A percentile compares a stretch with the other conserved stretches of the same genome.
Evolutionary conservation across 176 grass and related monocot genomes (phyloP).

Genomic region (Cocos nucifera): DNA sequence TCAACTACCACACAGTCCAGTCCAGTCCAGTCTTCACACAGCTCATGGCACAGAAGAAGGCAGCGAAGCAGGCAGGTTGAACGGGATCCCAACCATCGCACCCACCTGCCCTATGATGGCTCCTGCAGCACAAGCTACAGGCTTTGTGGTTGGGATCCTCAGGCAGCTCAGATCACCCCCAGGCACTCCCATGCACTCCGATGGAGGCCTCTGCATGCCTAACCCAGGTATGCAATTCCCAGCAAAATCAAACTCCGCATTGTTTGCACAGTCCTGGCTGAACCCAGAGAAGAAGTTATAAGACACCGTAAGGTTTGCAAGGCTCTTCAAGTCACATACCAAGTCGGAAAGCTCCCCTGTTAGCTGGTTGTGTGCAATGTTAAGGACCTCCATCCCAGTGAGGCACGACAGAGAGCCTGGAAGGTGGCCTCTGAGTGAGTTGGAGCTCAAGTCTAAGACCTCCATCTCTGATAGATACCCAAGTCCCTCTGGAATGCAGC

Average conservation of each 20-base stretch:
- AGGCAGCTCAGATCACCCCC: conserved; percentile 62
- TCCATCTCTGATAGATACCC: conserved; percentile 50
- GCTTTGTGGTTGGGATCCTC: conserved; percentile 34
- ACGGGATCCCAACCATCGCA: no score
- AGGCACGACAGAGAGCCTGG: conserved; percentile 68
- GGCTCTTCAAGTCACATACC: conserved; percentile 67
- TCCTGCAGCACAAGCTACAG: conserved; percentile 25
- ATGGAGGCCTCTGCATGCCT: conserved; percentile 66
- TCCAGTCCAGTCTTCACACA: no score
- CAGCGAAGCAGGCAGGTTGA: no score
- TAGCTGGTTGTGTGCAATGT: conserved; percentile 85
- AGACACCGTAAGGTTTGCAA: conserved; percentile 58
- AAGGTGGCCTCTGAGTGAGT: conserved; percentile 53
- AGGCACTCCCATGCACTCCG: conserved; percentile 46
- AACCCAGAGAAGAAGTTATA: conserved; percentile 96
- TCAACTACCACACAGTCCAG: no score
- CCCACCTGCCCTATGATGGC: no score
- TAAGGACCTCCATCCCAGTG: conserved; percentile 69
- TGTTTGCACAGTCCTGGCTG: conserved; percentile 49
- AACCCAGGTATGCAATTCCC: conserved; percentile 79
- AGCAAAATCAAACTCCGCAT: conserved; percentile 54
- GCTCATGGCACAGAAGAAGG: no score
- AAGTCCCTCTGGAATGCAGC: conserved; percentile 79
- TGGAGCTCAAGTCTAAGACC: conserved; percentile 85
- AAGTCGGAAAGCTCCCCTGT: conserved; percentile 61